Evolutionary conservation across 2,329 filamentous ascomycete genomes (phyloP).

Genomic region (Botrytis deweyae): DNA sequence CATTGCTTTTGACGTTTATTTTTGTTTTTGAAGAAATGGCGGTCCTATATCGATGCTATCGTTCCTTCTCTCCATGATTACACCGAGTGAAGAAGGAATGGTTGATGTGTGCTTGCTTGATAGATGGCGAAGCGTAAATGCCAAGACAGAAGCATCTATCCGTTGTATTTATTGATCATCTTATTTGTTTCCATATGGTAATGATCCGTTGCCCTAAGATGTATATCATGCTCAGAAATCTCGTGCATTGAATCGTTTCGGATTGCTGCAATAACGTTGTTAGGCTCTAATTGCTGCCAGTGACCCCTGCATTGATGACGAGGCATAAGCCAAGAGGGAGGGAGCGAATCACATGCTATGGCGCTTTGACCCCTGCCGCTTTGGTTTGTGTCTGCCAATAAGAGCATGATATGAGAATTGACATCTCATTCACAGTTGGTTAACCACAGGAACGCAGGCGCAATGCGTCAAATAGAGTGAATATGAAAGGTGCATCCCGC

Average conservation of each 20-base stretch:
- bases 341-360: not conserved
- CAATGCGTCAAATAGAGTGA: not conserved
- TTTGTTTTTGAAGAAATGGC: not conserved
- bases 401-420: not conserved
- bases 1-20: not conserved
- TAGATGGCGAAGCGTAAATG: too few relatives aligned
- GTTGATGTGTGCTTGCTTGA: not conserved
- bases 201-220: not conserved
- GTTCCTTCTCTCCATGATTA: not conserved
- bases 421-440: not conserved
- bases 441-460: conserved; percentile 4
- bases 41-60: not conserved
- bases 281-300: not conserved
- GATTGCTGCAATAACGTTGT: not conserved
- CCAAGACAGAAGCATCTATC: not conserved
- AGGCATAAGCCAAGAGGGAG: not conserved
- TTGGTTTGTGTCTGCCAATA: not conserved
- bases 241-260: not conserved
- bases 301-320: conserved; percentile 1
- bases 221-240: not conserved
- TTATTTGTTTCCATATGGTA: not conserved
- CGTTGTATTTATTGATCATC: not conserved
- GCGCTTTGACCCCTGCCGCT: conserved; percentile 8
- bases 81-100: not conserved
- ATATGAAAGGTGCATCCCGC: not conserved